Evolutionary conservation across 2,329 filamentous ascomycete species (phyloP).

Genomic region (Aspergillus carbonarius): DNA sequence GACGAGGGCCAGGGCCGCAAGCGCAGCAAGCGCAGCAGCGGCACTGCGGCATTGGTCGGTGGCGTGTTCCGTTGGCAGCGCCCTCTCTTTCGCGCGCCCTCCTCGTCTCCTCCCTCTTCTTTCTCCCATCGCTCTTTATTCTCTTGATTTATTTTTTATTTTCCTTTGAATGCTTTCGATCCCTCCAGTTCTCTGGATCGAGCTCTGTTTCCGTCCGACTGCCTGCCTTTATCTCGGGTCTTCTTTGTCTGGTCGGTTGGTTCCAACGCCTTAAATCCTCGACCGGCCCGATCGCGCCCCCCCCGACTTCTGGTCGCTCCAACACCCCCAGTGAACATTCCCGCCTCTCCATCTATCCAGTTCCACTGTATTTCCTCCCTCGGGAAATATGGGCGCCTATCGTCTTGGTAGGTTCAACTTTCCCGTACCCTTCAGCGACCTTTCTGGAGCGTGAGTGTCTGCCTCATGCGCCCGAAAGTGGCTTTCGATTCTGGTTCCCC

Average conservation of each 20-base stretch:
- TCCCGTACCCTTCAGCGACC: neutral
- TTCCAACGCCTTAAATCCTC: neutral
- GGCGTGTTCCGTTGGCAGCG: slow-evolving; percentile 19
- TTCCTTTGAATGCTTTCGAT: neutral
- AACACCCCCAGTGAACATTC: neutral
- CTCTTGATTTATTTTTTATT: no score
- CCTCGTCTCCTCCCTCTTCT: slow-evolving; percentile 10
- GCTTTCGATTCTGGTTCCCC: neutral
- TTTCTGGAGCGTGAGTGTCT: neutral
- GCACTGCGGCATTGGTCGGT: slow-evolving; percentile 25
- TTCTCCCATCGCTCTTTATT: neutral
- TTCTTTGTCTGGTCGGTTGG: neutral
- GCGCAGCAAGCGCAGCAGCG: neutral
- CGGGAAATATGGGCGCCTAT: slow-evolving; percentile 14
- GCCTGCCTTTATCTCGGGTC: neutral
- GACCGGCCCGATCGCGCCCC: neutral
- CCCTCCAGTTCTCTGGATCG: neutral
- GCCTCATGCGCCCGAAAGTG: neutral
- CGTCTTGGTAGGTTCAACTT: slow-evolving; percentile 15
- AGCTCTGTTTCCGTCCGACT: slow-evolving; percentile 1
- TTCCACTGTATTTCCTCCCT: no score
- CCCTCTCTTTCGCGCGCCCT: slow-evolving; percentile 5
- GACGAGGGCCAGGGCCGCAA: neutral
- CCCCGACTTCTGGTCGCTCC: neutral
- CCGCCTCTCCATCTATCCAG: neutral